Conservation (phyloP, 2,329 filamentous ascomycete genomes). For the Trichophyton benhamiae region DNA sequence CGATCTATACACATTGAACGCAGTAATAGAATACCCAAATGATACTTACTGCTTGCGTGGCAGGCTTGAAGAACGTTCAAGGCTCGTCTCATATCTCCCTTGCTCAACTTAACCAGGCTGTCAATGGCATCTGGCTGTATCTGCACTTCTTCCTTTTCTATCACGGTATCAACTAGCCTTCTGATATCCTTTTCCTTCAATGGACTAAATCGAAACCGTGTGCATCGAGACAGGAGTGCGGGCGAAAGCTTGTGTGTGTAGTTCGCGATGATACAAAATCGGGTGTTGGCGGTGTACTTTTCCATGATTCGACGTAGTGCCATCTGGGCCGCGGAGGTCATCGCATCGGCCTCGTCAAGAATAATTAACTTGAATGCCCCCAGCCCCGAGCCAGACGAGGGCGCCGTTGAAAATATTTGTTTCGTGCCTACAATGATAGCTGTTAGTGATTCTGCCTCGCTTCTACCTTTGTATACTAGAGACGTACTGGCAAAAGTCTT, state of each 20-base stretch:
- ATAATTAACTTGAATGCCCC: slow-evolving; percentile 91
- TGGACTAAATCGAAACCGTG: slow-evolving; percentile 86
- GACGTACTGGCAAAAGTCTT: slow-evolving; percentile 80
- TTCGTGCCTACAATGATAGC: slow-evolving; percentile 49
- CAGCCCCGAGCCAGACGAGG: slow-evolving; percentile 38
- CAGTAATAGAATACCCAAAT: neutral
- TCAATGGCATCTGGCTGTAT: slow-evolving; percentile 72
- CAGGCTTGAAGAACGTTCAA: slow-evolving; percentile 94
- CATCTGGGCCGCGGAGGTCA: slow-evolving; percentile 99
- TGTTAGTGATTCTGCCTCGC: neutral
- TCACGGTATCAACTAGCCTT: slow-evolving; percentile 73
- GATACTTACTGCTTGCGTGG: slow-evolving; percentile 67
- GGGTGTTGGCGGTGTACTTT: slow-evolving; percentile 94
- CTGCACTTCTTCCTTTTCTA: slow-evolving; percentile 73
- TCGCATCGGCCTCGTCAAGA: slow-evolving; percentile 96
- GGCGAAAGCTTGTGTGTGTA: slow-evolving; percentile 97
- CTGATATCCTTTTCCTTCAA: slow-evolving; percentile 81
- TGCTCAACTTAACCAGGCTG: slow-evolving; percentile 73
- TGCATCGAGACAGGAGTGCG: slow-evolving; percentile 83
- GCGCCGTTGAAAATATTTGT: slow-evolving; percentile 73
- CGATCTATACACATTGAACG: neutral
- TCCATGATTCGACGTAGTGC: slow-evolving; percentile 95
- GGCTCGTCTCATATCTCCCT: slow-evolving; percentile 90
- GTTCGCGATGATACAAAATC: slow-evolving; percentile 97
- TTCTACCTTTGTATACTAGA: neutral